phyloP scores from a whole-genome alignment of 2,329 filamentous ascomycete genomes.

The Exutisphaerella laricina region DNA sequence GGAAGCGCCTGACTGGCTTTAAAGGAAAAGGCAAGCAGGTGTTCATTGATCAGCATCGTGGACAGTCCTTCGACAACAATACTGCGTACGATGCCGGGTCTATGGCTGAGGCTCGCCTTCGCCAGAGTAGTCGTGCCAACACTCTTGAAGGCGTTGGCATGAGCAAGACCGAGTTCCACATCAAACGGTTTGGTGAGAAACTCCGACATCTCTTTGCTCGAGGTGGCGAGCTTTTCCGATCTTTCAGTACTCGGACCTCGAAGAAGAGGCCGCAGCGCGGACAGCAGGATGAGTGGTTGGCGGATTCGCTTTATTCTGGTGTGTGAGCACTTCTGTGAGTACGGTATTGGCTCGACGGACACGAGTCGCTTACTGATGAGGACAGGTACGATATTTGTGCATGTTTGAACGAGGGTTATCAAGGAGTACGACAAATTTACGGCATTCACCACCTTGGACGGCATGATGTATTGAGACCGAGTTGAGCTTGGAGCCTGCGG shows the following conservation, averaged over 20 bases:
- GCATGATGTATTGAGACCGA: too few relatives aligned
- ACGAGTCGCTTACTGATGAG: constrained; percentile 4
- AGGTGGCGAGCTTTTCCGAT: constrained; percentile 32
- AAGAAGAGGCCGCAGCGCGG: constrained; percentile 7
- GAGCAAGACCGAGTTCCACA: constrained; percentile 37
- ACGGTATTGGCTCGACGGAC: neutral
- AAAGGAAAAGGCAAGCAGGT: constrained; percentile 12
- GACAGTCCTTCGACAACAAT: constrained; percentile 23
- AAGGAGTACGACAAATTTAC: too few relatives aligned
- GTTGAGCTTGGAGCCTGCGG: too few relatives aligned
- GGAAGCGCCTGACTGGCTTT: constrained; percentile 33
- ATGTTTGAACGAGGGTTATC: constrained; percentile 11
- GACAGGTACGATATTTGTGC: constrained; percentile 7
- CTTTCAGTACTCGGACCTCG: constrained; percentile 23
- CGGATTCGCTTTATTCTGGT: constrained; percentile 29
- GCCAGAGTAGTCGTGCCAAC: constrained; percentile 20
- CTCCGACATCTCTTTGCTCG: constrained; percentile 33
- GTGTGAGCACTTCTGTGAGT: constrained; percentile 19
- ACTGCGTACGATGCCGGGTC: constrained; percentile 30
- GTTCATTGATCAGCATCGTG: constrained; percentile 14
- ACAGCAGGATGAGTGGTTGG: constrained; percentile 23
- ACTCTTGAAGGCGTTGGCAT: constrained; percentile 34
- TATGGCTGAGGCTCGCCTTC: constrained; percentile 20
- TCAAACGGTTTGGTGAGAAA: constrained; percentile 38
- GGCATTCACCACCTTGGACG: too few relatives aligned